A percentile compares a stretch with the other conserved stretches of the same genome.
phyloP scores from a whole-genome alignment of 2,329 filamentous ascomycete species.

The Xylariaceae sp. region DNA sequence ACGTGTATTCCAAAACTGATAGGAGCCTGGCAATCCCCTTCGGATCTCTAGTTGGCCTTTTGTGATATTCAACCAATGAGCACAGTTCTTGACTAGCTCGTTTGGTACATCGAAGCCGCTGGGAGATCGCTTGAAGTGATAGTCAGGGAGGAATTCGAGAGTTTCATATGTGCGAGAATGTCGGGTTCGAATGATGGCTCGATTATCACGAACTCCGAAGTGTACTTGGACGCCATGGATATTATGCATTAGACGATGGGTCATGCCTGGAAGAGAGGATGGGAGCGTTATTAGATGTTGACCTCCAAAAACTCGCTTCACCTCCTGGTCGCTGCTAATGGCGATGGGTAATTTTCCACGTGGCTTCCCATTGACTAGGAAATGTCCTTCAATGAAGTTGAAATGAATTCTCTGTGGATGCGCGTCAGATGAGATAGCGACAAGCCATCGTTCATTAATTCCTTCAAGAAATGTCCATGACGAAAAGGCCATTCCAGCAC shows the following conservation, averaged over 20 bases:
- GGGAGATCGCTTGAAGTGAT: slow-evolving; percentile 22
- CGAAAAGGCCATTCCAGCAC: slow-evolving; percentile 18
- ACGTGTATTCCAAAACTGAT: slow-evolving; percentile 27
- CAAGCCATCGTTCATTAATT: slow-evolving; percentile 24
- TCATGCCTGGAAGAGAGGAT: slow-evolving; percentile 51
- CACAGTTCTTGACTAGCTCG: slow-evolving; percentile 46
- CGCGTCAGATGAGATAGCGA: slow-evolving; percentile 6
- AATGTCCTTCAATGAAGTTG: slow-evolving; percentile 32
- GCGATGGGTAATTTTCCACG: slow-evolving; percentile 47
- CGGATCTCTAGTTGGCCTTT: slow-evolving; percentile 46
- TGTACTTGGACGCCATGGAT: slow-evolving; percentile 45
- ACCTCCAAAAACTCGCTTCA: slow-evolving; percentile 51
- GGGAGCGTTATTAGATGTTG: slow-evolving; percentile 49
- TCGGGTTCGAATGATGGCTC: slow-evolving; percentile 41
- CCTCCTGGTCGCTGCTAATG: slow-evolving; percentile 38
- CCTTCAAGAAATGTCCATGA: slow-evolving; percentile 28
- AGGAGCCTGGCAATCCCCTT: slow-evolving; percentile 23
- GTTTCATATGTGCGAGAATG: slow-evolving; percentile 8
- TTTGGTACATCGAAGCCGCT: slow-evolving; percentile 45
- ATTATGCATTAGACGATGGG: slow-evolving; percentile 35
- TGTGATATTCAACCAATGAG: slow-evolving; percentile 57
- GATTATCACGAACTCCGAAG: slow-evolving; percentile 43
- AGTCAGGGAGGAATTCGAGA: slow-evolving; percentile 32
- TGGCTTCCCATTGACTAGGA: slow-evolving; percentile 36
- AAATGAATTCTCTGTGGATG: slow-evolving; percentile 29